Percentiles rank a stretch among this genome's conserved stretches.
Conservation (phyloP, 1,139 yeast genomes). For the Taphrina communis region DNA sequence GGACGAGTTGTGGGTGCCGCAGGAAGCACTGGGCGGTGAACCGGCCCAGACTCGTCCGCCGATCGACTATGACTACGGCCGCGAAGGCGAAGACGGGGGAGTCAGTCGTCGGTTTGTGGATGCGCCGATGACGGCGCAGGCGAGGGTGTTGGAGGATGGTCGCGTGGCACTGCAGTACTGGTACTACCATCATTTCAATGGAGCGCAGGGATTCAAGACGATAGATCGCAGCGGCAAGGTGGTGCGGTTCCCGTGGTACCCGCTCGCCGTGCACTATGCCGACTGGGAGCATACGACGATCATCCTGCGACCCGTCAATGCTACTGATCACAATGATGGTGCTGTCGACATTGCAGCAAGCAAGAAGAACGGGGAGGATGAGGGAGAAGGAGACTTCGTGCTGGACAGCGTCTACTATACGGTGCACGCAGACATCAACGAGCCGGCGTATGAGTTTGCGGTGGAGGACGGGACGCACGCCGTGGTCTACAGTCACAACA, state of each 20-base stretch:
- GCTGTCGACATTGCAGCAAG: too few species aligned
- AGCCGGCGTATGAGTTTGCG: conserved; percentile 25
- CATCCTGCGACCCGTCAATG: conserved; percentile 8
- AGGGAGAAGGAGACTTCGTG: not conserved
- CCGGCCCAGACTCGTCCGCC: not conserved
- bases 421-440: conserved; percentile 41
- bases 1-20: conserved; percentile 35
- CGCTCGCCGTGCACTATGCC: conserved; percentile 39
- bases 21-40: conserved; percentile 18
- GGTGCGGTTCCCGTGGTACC: conserved; percentile 37
- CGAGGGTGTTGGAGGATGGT: conserved; percentile 33
- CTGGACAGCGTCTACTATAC: conserved; percentile 40
- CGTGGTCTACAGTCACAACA: conserved; percentile 36
- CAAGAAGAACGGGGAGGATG: too few species aligned
- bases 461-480: conserved; percentile 34
- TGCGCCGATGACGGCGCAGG: conserved; percentile 39
- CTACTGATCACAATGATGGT: too few species aligned
- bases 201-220: conserved; percentile 40
- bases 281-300: conserved; percentile 41
- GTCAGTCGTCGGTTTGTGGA: conserved; percentile 12
- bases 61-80: too few species aligned
- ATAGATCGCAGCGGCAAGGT: conserved; percentile 23
- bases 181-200: conserved; percentile 39
- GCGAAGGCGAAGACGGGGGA: conserved; percentile 1
- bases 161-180: conserved; percentile 38